Conservation (phyloP, 2,329 filamentous ascomycete genomes). For the Hypoxylon sp. region DNA sequence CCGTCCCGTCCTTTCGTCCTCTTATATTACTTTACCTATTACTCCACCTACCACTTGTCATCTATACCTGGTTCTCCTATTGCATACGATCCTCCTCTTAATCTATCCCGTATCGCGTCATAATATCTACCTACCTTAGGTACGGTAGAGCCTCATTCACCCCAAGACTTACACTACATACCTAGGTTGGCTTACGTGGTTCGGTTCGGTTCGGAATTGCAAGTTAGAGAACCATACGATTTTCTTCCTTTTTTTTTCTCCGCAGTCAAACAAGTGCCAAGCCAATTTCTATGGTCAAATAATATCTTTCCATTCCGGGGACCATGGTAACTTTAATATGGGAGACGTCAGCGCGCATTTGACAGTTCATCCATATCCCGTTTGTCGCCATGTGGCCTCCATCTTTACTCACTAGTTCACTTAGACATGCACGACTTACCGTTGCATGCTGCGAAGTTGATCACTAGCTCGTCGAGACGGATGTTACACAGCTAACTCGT, state of each 20-base stretch:
- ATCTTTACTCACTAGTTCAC: not conserved
- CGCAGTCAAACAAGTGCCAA: not conserved
- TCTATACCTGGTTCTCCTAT: too few relatives aligned
- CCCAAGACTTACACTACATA: too few relatives aligned
- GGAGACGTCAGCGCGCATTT: conserved; percentile 21
- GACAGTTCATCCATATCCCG: not conserved
- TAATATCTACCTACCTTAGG: not conserved
- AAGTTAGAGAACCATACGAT: too few relatives aligned
- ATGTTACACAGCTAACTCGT: conserved; percentile 9
- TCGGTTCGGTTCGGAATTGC: too few relatives aligned
- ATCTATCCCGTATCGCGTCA: too few relatives aligned
- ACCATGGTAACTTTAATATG: not conserved
- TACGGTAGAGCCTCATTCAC: not conserved
- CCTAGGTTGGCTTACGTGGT: too few relatives aligned
- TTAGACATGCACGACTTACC: conserved; percentile 6
- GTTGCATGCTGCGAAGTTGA: conserved; percentile 6
- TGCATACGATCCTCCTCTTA: too few relatives aligned
- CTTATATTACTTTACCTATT: not conserved
- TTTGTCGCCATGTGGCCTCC: not conserved
- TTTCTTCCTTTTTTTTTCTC: not conserved
- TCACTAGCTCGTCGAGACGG: conserved; percentile 6
- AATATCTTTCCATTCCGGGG: too few relatives aligned
- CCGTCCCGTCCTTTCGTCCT: not conserved
- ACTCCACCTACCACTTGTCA: too few relatives aligned
- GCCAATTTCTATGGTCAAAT: too few relatives aligned